Conservation (phyloP, 495 filamentous ascomycete genomes). For the Trichoderma virens region DNA sequence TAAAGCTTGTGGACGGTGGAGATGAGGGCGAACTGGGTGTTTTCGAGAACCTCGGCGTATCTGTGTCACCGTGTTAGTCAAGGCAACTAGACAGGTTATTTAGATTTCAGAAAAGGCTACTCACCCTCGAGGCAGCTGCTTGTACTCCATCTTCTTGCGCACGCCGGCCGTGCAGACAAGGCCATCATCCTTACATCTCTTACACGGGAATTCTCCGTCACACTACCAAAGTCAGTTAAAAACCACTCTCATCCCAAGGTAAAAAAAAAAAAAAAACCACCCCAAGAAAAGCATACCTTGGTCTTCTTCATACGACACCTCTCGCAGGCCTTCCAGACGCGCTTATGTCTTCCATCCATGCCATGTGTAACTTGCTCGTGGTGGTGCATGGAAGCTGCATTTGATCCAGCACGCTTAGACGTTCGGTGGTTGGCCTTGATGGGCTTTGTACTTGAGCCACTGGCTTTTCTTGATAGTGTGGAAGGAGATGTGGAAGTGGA, state of each 20-base stretch:
- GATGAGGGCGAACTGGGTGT: conserved; percentile 49
- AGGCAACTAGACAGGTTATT: not conserved
- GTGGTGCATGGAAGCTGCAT: conserved; percentile 26
- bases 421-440: conserved; percentile 27
- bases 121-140: conserved; percentile 48
- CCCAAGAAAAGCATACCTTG: conserved; percentile 40
- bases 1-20: conserved; percentile 52
- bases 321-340: conserved; percentile 66
- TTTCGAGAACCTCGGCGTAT: conserved; percentile 51
- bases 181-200: conserved; percentile 56
- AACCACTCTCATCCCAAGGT: not conserved
- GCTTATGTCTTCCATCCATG: conserved; percentile 47
- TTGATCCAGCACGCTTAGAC: conserved; percentile 22
- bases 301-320: conserved; percentile 66
- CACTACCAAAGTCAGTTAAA: conserved; percentile 36
- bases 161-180: conserved; percentile 50
- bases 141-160: conserved; percentile 52
- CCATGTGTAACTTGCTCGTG: conserved; percentile 20
- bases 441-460: conserved; percentile 21
- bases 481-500: not conserved
- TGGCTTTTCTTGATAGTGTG: conserved; percentile 17
- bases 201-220: conserved; percentile 60
- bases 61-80: conserved; percentile 21
- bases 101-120: conserved; percentile 5
- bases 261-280: too few species aligned